Evolutionary conservation across 345 rosid species (phyloP).

Genomic region (Chamaenerion angustifolium): DNA sequence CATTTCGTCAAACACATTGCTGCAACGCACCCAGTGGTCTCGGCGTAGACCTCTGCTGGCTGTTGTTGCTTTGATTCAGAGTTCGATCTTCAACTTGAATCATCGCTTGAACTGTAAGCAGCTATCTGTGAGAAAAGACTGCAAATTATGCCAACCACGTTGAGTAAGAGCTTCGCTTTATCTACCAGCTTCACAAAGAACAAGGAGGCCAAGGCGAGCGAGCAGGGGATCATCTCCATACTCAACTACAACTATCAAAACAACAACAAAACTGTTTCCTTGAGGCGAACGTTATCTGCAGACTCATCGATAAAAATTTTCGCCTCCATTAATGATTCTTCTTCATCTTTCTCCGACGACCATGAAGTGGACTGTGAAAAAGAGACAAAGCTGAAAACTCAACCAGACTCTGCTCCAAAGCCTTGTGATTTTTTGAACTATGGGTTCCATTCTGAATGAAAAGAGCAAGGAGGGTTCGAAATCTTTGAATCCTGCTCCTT

Average conservation of each 20-base stretch:
- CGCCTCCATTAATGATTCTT: slow-evolving; percentile 12
- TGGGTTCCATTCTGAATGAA: slow-evolving; percentile 6
- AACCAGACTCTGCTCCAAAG: no score
- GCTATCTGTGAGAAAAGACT: no score
- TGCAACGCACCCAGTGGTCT: slow-evolving; percentile 37
- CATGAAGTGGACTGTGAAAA: slow-evolving; percentile 14
- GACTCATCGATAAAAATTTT: slow-evolving; percentile 42
- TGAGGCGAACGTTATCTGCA: slow-evolving; percentile 68
- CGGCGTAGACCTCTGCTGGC: slow-evolving; percentile 12
- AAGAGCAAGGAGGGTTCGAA: slow-evolving; percentile 17
- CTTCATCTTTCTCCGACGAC: slow-evolving; percentile 8
- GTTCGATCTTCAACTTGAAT: no score
- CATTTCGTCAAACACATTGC: slow-evolving; percentile 4
- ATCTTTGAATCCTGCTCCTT: slow-evolving; percentile 32
- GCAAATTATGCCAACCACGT: slow-evolving; percentile 29
- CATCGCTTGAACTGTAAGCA: no score
- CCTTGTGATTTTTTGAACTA: no score
- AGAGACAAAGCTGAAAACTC: no score
- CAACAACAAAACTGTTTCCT: slow-evolving; percentile 25
- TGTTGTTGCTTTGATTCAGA: slow-evolving; percentile 13
- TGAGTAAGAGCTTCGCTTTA: slow-evolving; percentile 28
- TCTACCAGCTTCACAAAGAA: slow-evolving; percentile 30
- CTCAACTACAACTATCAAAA: slow-evolving; percentile 34
- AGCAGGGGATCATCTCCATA: slow-evolving; percentile 71
- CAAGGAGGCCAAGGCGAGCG: slow-evolving; percentile 19